Conservation (phyloP, 345 rosid genomes). For the Citrus hindsii region DNA sequence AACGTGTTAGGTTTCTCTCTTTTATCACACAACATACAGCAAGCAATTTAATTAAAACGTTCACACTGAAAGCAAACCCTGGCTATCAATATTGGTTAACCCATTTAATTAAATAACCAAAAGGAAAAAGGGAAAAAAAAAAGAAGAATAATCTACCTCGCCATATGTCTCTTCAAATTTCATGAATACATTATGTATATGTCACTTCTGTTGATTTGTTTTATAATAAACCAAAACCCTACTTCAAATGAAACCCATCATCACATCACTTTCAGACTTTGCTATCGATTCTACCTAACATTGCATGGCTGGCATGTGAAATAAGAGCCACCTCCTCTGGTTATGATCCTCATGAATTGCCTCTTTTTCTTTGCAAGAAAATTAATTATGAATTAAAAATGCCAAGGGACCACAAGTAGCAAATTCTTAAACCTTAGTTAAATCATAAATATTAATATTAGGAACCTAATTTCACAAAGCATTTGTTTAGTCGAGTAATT, state of each 20-base stretch:
- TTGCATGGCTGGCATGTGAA: conserved; percentile 27
- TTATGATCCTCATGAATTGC: conserved; percentile 33
- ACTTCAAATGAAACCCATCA: conserved; percentile 9
- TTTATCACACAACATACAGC: background rate
- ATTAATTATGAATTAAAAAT: no score
- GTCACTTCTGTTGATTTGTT: background rate
- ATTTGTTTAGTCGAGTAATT: no score
- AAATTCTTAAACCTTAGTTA: background rate
- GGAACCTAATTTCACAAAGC: no score
- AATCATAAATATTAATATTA: background rate
- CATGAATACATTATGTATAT: background rate
- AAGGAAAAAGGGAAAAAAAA: no score
- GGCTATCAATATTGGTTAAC: background rate
- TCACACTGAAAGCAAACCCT: background rate
- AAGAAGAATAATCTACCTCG: background rate
- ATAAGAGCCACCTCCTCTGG: conserved; percentile 24
- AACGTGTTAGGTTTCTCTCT: background rate
- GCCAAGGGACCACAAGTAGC: conserved; percentile 8
- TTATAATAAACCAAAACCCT: background rate
- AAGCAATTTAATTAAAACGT: no score
- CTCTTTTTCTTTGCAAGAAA: background rate
- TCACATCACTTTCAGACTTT: conserved; percentile 22
- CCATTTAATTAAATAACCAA: background rate
- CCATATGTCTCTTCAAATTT: background rate
- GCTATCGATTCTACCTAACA: conserved; percentile 26